phyloP scores from a whole-genome alignment of 1,284 basidiomycete species.

The Trichosporon sp. region DNA sequence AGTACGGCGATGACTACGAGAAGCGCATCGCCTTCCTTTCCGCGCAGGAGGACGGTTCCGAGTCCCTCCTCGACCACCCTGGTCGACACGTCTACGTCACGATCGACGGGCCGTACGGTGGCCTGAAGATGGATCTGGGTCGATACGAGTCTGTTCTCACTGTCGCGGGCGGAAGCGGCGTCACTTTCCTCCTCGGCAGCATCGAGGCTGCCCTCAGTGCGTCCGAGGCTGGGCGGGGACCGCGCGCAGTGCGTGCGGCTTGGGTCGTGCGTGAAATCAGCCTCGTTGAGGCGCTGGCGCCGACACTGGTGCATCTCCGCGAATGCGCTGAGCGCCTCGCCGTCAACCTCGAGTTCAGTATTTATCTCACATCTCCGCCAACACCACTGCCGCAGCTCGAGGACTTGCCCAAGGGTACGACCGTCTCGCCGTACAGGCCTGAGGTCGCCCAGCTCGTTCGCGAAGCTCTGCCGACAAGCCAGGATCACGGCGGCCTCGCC shows the following conservation, averaged over 20 bases:
- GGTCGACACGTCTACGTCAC: slow-evolving; percentile 34
- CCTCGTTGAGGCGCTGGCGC: slow-evolving; percentile 34
- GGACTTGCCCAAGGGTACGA: slow-evolving; percentile 22
- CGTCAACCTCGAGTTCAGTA: slow-evolving; percentile 25
- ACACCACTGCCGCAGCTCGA: slow-evolving; percentile 25
- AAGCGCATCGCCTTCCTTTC: slow-evolving; percentile 28
- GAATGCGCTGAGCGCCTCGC: slow-evolving; percentile 16
- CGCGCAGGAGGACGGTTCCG: slow-evolving; percentile 5
- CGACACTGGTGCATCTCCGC: slow-evolving; percentile 30
- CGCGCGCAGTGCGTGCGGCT: slow-evolving; percentile 28
- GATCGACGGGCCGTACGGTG: slow-evolving; percentile 45
- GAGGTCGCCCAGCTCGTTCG: slow-evolving; percentile 35
- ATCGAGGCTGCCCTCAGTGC: slow-evolving; percentile 38
- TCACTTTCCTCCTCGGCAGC: slow-evolving; percentile 41
- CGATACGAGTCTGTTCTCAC: slow-evolving; percentile 33
- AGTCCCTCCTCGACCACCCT: slow-evolving; percentile 21
- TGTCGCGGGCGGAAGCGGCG: slow-evolving; percentile 43
- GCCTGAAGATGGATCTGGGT: slow-evolving; percentile 35
- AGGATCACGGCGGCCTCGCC: slow-evolving; percentile 27
- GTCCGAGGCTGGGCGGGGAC: slow-evolving; percentile 19
- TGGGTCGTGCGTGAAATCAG: slow-evolving; percentile 42
- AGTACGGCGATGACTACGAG: slow-evolving; percentile 26
- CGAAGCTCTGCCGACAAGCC: slow-evolving; percentile 24
- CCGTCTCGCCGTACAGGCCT: slow-evolving; percentile 33
- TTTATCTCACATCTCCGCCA: slow-evolving; percentile 39